Percentiles rank a stretch among this genome's conserved stretches.
Evolutionary conservation across 2,329 filamentous ascomycete species (phyloP).

Genomic region (Calcarisporium arbuscula): DNA sequence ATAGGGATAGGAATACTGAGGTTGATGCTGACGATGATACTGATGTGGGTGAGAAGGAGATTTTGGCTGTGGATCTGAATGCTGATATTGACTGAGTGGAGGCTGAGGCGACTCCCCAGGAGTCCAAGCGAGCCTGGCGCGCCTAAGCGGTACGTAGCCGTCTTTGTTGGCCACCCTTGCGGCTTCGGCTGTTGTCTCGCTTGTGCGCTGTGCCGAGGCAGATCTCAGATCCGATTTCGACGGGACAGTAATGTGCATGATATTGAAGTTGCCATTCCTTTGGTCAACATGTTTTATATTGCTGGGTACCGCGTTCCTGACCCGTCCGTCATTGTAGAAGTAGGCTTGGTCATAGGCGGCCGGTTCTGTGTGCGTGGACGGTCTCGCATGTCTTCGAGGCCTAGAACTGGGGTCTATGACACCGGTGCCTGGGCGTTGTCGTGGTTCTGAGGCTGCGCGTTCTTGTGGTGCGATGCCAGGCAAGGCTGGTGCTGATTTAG

Average conservation of each 20-base stretch:
- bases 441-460: no score
- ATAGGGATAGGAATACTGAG: slow-evolving; percentile 5
- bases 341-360: neutral
- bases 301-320: slow-evolving; percentile 52
- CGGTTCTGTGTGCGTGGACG: neutral
- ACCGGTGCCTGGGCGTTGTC: no score
- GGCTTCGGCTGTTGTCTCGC: slow-evolving; percentile 53
- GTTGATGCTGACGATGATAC: neutral
- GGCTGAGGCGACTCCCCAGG: slow-evolving; percentile 6
- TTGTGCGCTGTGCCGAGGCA: slow-evolving; percentile 53
- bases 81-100: neutral
- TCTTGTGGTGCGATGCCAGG: no score
- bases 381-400: no score
- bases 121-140: slow-evolving; percentile 30
- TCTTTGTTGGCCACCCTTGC: slow-evolving; percentile 49
- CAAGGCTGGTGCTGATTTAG: no score
- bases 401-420: no score
- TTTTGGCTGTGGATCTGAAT: slow-evolving; percentile 6
- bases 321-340: slow-evolving; percentile 21
- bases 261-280: slow-evolving; percentile 54
- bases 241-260: slow-evolving; percentile 55
- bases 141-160: slow-evolving; percentile 45
- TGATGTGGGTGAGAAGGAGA: slow-evolving; percentile 1
- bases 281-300: slow-evolving; percentile 53
- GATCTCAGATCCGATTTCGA: slow-evolving; percentile 42